Base-by-base conservation (phyloP, 1,284 basidiomycete species). In the Porodaedalea pini region DNA sequence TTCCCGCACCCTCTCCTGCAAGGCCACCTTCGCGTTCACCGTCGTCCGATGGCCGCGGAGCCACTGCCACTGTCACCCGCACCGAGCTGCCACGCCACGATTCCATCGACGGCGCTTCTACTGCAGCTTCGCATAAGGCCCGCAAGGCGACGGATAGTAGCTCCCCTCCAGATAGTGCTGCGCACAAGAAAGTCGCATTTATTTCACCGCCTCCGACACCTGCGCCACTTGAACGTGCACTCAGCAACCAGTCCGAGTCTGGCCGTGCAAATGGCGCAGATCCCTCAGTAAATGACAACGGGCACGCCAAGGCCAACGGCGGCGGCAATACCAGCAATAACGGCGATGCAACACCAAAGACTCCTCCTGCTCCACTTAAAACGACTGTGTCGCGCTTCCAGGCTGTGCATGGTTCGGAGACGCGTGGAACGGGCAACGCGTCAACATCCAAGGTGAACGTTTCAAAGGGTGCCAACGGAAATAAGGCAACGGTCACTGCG, bases 181-280 rank as follows among this genome's bases (percentile, higher is more conserved):
- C 81, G 29, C 82, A 81, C 66, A 91, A 91, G 76, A 90, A 90
- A 72, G 89, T 92, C 53, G 89, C 89, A 23, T 92, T 92, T 72
- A 78, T 88, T 65, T 90, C 88, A 23, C 88, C 88, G 40, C 83
- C 86, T 43, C 86, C 81, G 29, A 88, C 88, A 0, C 81, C 81
- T 21, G 74, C 70, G 58, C 70, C 74, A 39, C 63, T 54, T 57
- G 41, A 58, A 40, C 60, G 49, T 51, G 61, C 41, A 47, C 52
- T 52, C 53, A 57, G 41, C 54, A 43, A 56, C 48, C 37, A 37
- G 32, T 44, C 57, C 21, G 44, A 50, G 15, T 40, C 25, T 15
- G 17, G 45, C 7, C 49, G 55, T 37, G 36, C 36, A 44, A 59
- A 57, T 51, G 45, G 58, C 51, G 19, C 51, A n/a, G 36, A 60